phyloP scores from a whole-genome alignment of 805 yeast species.

The Maudiozyma turicensis region DNA sequence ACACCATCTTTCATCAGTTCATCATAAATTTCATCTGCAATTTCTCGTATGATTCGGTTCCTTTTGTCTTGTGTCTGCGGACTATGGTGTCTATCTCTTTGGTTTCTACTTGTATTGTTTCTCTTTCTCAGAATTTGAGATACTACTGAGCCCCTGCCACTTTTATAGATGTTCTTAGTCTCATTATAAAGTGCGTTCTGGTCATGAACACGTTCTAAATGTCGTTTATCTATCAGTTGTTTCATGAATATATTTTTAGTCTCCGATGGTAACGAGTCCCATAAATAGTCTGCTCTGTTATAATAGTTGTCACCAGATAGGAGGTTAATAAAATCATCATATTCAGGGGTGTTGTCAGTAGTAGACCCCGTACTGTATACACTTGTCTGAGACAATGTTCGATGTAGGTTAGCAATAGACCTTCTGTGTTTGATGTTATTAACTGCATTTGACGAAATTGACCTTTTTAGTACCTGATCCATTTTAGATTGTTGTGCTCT shows the following conservation, averaged over 20 bases:
- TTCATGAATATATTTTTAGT: constrained; percentile 6
- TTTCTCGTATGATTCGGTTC: neutral
- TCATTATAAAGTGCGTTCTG: neutral
- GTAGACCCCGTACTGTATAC: constrained; percentile 9
- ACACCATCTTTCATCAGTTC: neutral
- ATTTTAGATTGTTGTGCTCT: neutral
- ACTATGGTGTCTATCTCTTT: neutral
- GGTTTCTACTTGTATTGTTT: neutral
- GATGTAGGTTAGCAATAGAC: constrained; percentile 5
- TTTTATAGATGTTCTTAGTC: neutral
- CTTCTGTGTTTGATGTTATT: constrained; percentile 2
- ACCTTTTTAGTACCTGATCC: constrained; percentile 6
- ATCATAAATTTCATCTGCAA: neutral
- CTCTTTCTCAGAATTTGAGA: neutral
- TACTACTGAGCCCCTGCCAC: neutral
- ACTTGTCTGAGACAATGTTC: constrained; percentile 11
- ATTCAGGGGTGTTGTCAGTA: neutral
- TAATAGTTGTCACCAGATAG: constrained; percentile 2
- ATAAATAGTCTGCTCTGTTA: constrained; percentile 1
- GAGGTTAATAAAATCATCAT: constrained; percentile 6
- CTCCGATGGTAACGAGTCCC: constrained; percentile 9
- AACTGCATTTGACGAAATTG: constrained; percentile 10
- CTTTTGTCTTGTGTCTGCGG: neutral
- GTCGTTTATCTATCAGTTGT: neutral
- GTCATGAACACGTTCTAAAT: neutral